Conservation (phyloP, 768 basidiomycete species). For the Suillus discolor region DNA sequence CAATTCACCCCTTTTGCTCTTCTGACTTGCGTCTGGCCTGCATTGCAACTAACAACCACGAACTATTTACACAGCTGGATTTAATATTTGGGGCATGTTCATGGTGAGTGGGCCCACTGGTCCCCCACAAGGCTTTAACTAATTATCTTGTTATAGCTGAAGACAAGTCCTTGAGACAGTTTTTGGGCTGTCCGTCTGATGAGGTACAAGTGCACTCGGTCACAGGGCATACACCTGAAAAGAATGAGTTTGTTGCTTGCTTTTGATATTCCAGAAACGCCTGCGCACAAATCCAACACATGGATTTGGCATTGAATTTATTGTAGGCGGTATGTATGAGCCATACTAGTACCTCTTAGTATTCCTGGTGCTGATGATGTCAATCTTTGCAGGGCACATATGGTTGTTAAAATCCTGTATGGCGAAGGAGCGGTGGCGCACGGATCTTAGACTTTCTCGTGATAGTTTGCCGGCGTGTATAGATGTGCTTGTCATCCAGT, state of each 20-base stretch:
- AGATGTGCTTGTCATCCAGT: background rate
- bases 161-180: background rate
- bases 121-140: background rate
- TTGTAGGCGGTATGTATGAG: background rate
- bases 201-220: background rate
- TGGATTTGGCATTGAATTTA: background rate
- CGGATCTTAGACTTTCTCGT: background rate
- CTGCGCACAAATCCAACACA: background rate
- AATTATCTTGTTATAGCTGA: background rate
- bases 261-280: background rate
- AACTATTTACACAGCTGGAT: background rate
- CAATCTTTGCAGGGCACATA: background rate
- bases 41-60: background rate
- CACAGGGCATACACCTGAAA: background rate
- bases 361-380: background rate
- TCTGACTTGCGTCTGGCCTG: background rate
- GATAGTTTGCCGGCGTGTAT: background rate
- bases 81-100: background rate
- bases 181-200: background rate
- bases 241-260: background rate
- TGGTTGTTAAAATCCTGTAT: background rate
- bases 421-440: background rate
- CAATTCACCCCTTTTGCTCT: background rate
- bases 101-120: background rate
- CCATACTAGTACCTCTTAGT: background rate